Conservation (phyloP, 345 rosid genomes). For the Boechera retrofracta region DNA sequence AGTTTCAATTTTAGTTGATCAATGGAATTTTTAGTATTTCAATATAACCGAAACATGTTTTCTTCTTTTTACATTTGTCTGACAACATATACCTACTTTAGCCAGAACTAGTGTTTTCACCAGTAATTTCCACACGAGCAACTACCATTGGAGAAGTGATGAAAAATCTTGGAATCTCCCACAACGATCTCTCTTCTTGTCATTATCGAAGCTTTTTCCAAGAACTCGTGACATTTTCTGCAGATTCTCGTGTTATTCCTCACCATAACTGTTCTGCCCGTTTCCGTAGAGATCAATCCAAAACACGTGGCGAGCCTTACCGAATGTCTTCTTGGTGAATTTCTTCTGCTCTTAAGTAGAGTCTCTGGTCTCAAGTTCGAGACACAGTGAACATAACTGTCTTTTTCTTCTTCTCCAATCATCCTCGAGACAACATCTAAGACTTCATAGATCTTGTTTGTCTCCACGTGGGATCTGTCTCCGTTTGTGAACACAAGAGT, state of each 20-base stretch:
- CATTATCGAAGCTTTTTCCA: slow-evolving; percentile 56
- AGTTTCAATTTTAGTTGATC: slow-evolving; percentile 2
- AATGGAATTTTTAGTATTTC: neutral
- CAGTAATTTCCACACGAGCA: slow-evolving; percentile 65
- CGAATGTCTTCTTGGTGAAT: slow-evolving; percentile 56
- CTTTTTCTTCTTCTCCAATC: slow-evolving; percentile 46
- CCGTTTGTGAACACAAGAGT: slow-evolving; percentile 56
- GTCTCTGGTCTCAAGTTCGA: slow-evolving; percentile 51
- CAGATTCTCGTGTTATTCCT: slow-evolving; percentile 75
- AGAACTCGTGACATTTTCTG: slow-evolving; percentile 61
- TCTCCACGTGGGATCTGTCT: slow-evolving; percentile 51
- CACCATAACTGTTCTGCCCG: slow-evolving; percentile 55
- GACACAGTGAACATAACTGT: slow-evolving; percentile 39
- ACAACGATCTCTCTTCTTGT: slow-evolving; percentile 63
- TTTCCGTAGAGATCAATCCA: slow-evolving; percentile 63
- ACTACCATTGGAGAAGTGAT: slow-evolving; percentile 64
- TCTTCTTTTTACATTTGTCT: slow-evolving; percentile 19
- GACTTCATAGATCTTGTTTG: slow-evolving; percentile 53
- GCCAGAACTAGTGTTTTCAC: slow-evolving; percentile 40
- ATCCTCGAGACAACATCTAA: slow-evolving; percentile 52
- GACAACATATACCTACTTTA: slow-evolving; percentile 20
- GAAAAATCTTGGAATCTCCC: slow-evolving; percentile 61
- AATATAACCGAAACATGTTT: neutral
- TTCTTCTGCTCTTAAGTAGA: slow-evolving; percentile 43
- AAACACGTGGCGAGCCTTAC: slow-evolving; percentile 63